These are phyloP conservation scores for Starmerella davenportii DNA, from an alignment of 805 yeast genomes.

Conservation along the genomic window DNA sequence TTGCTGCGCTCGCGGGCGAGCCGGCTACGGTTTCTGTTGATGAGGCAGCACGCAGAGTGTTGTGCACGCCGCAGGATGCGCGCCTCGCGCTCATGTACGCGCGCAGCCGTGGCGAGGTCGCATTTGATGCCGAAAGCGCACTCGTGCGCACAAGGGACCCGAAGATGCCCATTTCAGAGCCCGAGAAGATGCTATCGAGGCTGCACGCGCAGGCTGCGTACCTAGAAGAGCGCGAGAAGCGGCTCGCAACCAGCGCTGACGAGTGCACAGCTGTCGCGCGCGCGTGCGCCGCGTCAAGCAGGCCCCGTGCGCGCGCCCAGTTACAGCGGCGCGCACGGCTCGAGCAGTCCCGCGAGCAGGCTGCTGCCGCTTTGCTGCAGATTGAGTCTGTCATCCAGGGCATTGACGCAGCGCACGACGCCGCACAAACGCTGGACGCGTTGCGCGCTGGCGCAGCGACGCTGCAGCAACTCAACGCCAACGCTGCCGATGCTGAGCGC, in stretches of 20 bases:
- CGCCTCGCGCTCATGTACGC: background rate
- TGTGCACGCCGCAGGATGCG: background rate
- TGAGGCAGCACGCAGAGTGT: background rate
- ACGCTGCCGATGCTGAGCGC: slow-evolving; percentile 27
- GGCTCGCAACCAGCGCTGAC: slow-evolving; percentile 16
- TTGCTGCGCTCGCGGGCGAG: background rate
- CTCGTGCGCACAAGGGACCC: background rate
- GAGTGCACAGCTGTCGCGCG: slow-evolving; percentile 2
- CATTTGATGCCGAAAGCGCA: background rate
- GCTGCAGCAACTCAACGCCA: slow-evolving; percentile 25
- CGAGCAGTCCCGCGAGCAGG: slow-evolving; percentile 9
- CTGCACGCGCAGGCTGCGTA: slow-evolving; percentile 10
- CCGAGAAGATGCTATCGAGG: slow-evolving; percentile 8
- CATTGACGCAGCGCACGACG: slow-evolving; percentile 30
- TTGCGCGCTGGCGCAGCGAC: slow-evolving; percentile 25
- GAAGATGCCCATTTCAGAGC: slow-evolving; percentile 2
- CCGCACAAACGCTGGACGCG: slow-evolving; percentile 25
- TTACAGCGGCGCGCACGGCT: slow-evolving; percentile 16
- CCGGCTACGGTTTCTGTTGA: background rate
- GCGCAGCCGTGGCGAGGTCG: background rate
- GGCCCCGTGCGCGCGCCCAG: slow-evolving; percentile 20
- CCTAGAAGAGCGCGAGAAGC: slow-evolving; percentile 15
- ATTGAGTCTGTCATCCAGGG: slow-evolving; percentile 26
- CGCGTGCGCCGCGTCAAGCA: background rate
- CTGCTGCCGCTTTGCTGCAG: slow-evolving; percentile 21